Conservation (phyloP, 345 rosid species). For the Erucastrum elatum region DNA sequence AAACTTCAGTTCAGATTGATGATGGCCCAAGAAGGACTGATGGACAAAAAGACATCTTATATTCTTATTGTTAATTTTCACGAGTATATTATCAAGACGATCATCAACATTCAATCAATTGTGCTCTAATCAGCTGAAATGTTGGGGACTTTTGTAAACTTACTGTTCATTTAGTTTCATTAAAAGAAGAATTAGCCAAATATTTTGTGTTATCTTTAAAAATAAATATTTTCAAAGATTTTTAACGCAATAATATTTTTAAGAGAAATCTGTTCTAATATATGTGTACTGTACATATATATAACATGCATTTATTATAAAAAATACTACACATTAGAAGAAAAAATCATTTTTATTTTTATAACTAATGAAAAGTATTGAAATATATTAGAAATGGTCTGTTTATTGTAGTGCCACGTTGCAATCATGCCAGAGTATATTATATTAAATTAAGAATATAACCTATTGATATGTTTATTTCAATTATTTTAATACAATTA, state of each 20-base stretch:
- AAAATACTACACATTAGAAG: neutral
- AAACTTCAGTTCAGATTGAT: neutral
- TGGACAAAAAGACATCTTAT: neutral
- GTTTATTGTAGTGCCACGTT: neutral
- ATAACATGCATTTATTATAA: neutral
- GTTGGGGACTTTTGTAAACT: neutral
- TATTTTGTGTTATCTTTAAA: no score
- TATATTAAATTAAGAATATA: no score
- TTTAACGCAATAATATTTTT: neutral
- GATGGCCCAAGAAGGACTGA: constrained; percentile 1
- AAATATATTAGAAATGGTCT: neutral
- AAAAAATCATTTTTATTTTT: neutral
- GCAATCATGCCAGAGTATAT: neutral
- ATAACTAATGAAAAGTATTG: no score
- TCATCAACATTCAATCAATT: neutral
- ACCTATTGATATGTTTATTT: no score
- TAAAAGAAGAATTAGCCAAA: neutral
- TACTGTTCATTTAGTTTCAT: neutral
- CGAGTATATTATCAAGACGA: neutral
- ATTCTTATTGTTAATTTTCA: neutral
- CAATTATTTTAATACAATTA: no score
- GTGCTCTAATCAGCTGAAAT: neutral
- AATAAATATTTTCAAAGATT: neutral
- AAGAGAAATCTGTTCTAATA: neutral
- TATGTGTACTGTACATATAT: no score